Percentiles rank a stretch among this genome's conserved stretches.
phyloP scores from a whole-genome alignment of 2,329 filamentous ascomycete species.

The Fusarium papillatum region DNA sequence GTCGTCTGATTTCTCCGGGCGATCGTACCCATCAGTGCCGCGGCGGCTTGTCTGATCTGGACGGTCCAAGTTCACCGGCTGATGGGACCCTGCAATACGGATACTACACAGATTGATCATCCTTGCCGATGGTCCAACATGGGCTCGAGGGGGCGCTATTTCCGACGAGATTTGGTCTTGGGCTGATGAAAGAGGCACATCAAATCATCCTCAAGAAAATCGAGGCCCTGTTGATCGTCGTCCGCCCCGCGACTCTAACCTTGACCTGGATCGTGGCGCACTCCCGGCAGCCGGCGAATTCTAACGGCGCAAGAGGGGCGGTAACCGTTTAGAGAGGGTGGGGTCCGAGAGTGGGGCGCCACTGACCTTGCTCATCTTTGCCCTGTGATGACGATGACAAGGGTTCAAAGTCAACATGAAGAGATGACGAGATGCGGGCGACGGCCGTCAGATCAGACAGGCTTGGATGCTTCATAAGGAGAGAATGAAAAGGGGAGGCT shows the following conservation, averaged over 20 bases:
- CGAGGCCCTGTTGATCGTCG: conserved; percentile 20
- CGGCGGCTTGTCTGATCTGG: not conserved
- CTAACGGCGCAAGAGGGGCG: conserved; percentile 30
- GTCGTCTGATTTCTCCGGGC: not conserved
- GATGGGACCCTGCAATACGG: not conserved
- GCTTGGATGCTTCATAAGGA: not conserved
- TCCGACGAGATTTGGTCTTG: not conserved
- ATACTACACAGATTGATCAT: not conserved
- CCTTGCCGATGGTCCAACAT: not conserved
- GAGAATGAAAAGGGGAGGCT: not conserved
- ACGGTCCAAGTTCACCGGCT: not conserved
- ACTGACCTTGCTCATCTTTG: conserved; percentile 25
- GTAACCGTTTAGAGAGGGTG: conserved; percentile 36
- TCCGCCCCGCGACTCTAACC: conserved; percentile 22
- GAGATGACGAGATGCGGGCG: not conserved
- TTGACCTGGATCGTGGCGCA: conserved; percentile 35
- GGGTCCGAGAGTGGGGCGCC: conserved; percentile 21
- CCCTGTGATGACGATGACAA: conserved; percentile 25
- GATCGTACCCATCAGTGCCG: not conserved
- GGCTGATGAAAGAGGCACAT: conserved; percentile 1
- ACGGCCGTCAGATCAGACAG: not conserved
- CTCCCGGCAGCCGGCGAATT: conserved; percentile 29
- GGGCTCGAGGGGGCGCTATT: conserved; percentile 2
- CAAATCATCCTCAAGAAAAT: not conserved
- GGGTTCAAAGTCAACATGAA: conserved; percentile 9